Evolutionary conservation across 495 filamentous ascomycete species (phyloP).

Genomic region (Trichoderma asperelloides): DNA sequence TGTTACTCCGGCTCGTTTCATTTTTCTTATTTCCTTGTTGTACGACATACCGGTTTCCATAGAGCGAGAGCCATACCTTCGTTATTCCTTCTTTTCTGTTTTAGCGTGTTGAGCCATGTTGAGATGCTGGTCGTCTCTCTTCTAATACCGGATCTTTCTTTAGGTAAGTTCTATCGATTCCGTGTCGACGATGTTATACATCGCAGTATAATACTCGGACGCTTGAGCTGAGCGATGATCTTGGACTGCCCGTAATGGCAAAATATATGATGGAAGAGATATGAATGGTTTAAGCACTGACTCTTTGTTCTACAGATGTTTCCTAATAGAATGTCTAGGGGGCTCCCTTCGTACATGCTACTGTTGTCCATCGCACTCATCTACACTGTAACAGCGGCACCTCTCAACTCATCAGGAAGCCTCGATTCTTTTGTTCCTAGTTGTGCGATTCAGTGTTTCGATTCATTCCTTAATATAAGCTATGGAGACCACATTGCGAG

Average conservation of each 20-base stretch:
- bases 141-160: not conserved
- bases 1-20: not conserved
- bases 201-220: not conserved
- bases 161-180: constrained; percentile 11
- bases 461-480: constrained; percentile 50
- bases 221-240: not conserved
- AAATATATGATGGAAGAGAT: not conserved
- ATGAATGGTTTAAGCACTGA: constrained; percentile 2
- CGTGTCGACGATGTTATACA: constrained; percentile 13
- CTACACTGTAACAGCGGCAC: constrained; percentile 16
- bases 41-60: not conserved
- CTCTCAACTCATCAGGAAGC: constrained; percentile 30
- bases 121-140: constrained; percentile 7
- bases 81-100: not conserved
- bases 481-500: constrained; percentile 29
- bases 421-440: constrained; percentile 46
- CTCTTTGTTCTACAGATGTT: constrained; percentile 25
- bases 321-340: constrained; percentile 35
- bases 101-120: not conserved
- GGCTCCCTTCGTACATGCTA: constrained; percentile 28
- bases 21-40: not conserved
- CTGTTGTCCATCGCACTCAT: constrained; percentile 23
- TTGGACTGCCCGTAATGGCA: too few relatives aligned
- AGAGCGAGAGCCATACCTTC: not conserved
- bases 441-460: constrained; percentile 56